These are phyloP conservation scores for Oryza australiensis DNA, from an alignment of 176 grass and related monocot species.

Conservation along the genomic window DNA sequence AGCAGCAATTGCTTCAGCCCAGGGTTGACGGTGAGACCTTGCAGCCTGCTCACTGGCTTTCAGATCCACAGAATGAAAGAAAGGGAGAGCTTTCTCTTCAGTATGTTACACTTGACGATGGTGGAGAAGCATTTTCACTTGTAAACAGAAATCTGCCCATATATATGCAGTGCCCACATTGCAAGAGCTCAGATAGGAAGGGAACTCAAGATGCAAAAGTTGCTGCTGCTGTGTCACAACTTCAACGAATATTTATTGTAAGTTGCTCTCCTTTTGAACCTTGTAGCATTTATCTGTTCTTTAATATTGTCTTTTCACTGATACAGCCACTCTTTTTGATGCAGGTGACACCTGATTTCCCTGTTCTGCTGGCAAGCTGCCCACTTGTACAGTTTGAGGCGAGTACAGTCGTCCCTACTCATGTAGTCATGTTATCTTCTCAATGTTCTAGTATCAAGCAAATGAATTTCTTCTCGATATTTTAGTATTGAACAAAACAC, in stretches of 20 bases:
- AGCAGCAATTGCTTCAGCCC: constrained; percentile 37
- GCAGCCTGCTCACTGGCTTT: constrained; percentile 32
- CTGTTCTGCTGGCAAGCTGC: constrained; percentile 73
- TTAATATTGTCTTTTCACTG: constrained; percentile 23
- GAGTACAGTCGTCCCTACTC: constrained; percentile 25
- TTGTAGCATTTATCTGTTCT: neutral
- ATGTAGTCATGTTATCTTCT: neutral
- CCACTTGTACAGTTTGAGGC: constrained; percentile 86
- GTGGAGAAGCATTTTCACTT: constrained; percentile 78
- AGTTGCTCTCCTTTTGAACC: constrained; percentile 31
- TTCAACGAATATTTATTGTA: constrained; percentile 95
- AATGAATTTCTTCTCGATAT: constrained; percentile 14
- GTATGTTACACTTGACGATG: constrained; percentile 56
- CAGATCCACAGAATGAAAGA: constrained; percentile 43
- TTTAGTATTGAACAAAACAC: constrained; percentile 6
- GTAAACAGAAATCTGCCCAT: constrained; percentile 88
- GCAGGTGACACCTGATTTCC: constrained; percentile 86
- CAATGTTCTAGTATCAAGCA: constrained; percentile 4
- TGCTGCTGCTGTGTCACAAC: constrained; percentile 74
- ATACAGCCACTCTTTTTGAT: constrained; percentile 20
- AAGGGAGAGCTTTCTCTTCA: constrained; percentile 48
- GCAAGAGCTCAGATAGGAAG: constrained; percentile 59
- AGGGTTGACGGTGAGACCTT: constrained; percentile 18
- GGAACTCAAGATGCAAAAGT: constrained; percentile 57
- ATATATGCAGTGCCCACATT: constrained; percentile 96